Base-by-base conservation (phyloP, 306 rosid genomes). In the Potentilla sterilis region DNA sequence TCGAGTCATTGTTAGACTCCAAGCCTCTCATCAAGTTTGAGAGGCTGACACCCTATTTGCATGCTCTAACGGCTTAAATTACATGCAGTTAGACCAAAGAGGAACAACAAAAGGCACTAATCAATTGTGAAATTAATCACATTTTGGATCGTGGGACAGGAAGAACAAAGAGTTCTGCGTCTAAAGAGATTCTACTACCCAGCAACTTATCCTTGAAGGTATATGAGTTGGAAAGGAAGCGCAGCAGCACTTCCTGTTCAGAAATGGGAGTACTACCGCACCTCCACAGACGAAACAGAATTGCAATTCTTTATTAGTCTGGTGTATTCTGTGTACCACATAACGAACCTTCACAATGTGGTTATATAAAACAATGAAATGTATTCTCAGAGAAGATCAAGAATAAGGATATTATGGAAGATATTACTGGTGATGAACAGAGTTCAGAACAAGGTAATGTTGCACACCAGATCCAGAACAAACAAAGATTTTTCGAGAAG, bases 21-120 rank as follows among this genome's bases (percentile, higher is more conserved):
- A 77, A 74, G 75, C 89, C 89, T 65, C 86, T 83, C 80, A 83
- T 81, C 54, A 89, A 83, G 70, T 86, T 84, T 2, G 88, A 85
- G 55, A 82, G 58, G 74, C 74, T 70, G 49, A 88, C 85, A 72
- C 54, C 67, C 51, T 48, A 54, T 63, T 85, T 90, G 82, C 81
- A 42, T 15, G 66, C 66, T 83, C 69, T 32, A 67, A 10, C 73
- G 81, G 51, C 69, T 85, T 73, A 80, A 86, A 77, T 78, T 87
- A 18, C 12, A 35, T 6, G 74, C 52, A 85, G 83, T 76, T 81
- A 54, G 72, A 75, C 76, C 59, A 88, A 80, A 76, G 82, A 85
- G 32, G 81, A 81, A 41, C 75, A 16, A 42, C 72, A 57, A 32
- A 52, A 71, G 77, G 82, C 83, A 21, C 80, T 51, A 51, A 71